Base-by-base conservation (phyloP, 768 basidiomycete species). In the Suillus clintonianus region DNA sequence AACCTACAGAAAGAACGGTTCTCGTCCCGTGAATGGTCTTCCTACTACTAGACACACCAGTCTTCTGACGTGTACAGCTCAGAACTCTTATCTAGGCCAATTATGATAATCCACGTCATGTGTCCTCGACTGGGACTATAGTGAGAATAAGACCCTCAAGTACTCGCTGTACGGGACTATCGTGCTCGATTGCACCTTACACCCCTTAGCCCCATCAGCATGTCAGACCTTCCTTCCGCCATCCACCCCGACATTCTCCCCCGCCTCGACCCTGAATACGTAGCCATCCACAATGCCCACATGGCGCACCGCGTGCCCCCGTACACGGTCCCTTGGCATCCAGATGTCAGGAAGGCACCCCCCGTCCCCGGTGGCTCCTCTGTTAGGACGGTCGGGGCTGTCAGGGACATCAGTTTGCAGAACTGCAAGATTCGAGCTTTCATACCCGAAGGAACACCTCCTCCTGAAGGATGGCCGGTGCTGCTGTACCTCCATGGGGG, bases 401-500 rank as follows among this genome's bases (percentile, higher is more conserved):
- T 81, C 1, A 71, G 82, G 59, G 88, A 89, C 59, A 80, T 83
- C 55, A 71, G 79, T 37, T 66, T 89, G 55, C 76, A 74, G 15
- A 77, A 85, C 47, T 85, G 83, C 58, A 79, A 81, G 47, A 79
- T 89, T 51, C 82, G 89, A n/a, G 83, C 83, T 5, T 90, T 87
- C 71, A 87, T 85, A 1, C 90, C 90, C 0, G 79, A 84, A 50
- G 85, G 85, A 0, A 48, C 62, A 0, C 66, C 77, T 0, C 87
- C 89, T 0, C 68, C 67, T 2, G 75, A 74, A 2, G 89, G 89
- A 7, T 90, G 89, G 89, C 89, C 89, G 0, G 83, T 87, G 1
- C 83, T 91, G 61, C 81, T 91, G 22, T 91, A 82, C 78, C 89
- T 88, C 69, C 90, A 91, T 65, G 90, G 90, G 63, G 90, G 89